Conservation (phyloP, 2,329 filamentous ascomycete genomes). For the Raffaelea deltoideospora region DNA sequence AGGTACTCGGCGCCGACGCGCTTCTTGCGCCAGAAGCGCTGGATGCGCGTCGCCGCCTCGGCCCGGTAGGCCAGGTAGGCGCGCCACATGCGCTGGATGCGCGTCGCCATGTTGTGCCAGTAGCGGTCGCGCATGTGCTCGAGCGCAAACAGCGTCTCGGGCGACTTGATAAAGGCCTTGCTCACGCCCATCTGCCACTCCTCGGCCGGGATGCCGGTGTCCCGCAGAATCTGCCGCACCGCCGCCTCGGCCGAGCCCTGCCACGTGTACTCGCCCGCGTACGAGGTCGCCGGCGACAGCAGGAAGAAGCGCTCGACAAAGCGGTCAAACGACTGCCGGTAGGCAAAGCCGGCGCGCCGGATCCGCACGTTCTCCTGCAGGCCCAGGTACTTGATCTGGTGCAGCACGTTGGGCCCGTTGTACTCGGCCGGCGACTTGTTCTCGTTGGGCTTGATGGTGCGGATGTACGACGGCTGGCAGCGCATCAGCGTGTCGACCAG, state of each 20-base stretch:
- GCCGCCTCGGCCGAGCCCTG: conserved; percentile 75
- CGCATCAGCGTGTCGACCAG: conserved; percentile 94
- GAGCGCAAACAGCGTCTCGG: conserved; percentile 88
- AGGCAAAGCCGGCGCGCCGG: conserved; percentile 88
- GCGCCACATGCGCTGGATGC: conserved; percentile 94
- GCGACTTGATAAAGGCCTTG: conserved; percentile 96
- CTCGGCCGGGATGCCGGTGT: conserved; percentile 86
- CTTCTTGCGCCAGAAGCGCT: conserved; percentile 90
- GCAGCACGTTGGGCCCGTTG: conserved; percentile 79
- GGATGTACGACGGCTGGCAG: conserved; percentile 91
- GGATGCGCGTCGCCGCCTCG: conserved; percentile 86
- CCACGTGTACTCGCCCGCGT: conserved; percentile 96
- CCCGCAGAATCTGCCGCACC: conserved; percentile 83
- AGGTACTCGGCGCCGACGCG: conserved; percentile 81
- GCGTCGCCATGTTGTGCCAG: conserved; percentile 98
- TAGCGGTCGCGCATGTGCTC: conserved; percentile 97
- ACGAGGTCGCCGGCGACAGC: conserved; percentile 83
- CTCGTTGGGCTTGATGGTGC: conserved; percentile 98
- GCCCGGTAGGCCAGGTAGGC: conserved; percentile 86
- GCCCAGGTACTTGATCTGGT: conserved; percentile 98
- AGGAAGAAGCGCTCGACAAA: conserved; percentile 97
- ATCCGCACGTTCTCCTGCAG: conserved; percentile 99
- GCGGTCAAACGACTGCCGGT: conserved; percentile 93
- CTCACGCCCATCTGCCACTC: conserved; percentile 96
- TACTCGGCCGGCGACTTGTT: conserved; percentile 95